phyloP scores from a whole-genome alignment of 768 basidiomycete species.

The Podaxis carcinomalis region DNA sequence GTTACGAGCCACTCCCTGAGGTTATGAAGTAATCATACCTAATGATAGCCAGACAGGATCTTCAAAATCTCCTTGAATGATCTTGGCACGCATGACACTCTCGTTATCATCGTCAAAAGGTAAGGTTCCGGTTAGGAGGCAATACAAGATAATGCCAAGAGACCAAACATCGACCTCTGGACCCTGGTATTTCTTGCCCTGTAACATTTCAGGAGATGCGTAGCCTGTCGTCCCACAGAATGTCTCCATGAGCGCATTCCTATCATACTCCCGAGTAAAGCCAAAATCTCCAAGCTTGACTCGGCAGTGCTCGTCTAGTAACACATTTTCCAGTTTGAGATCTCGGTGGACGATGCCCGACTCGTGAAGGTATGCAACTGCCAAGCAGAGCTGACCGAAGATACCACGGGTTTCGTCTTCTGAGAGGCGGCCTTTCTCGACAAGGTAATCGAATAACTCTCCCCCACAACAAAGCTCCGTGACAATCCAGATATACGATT shows the following conservation, averaged over 20 bases:
- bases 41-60: slow-evolving; percentile 89
- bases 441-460: slow-evolving; percentile 97
- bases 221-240: slow-evolving; percentile 95
- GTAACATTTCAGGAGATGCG: slow-evolving; percentile 89
- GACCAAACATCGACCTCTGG: slow-evolving; percentile 99
- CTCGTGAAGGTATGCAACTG: slow-evolving; percentile 88
- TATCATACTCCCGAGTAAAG: slow-evolving; percentile 89
- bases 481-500: slow-evolving; percentile 93
- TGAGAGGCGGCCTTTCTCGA: slow-evolving; percentile 84
- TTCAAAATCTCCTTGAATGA: slow-evolving; percentile 83
- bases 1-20: background rate
- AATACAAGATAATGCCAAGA: slow-evolving; percentile 87
- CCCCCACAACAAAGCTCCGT: slow-evolving; percentile 96
- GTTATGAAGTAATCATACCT: slow-evolving; percentile 42
- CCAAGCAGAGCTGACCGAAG: slow-evolving; percentile 96
- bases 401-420: slow-evolving; percentile 82
- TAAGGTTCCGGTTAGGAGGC: slow-evolving; percentile 81
- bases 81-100: slow-evolving; percentile 73
- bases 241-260: slow-evolving; percentile 77
- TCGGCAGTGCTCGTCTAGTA: slow-evolving; percentile 85
- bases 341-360: slow-evolving; percentile 96
- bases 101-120: slow-evolving; percentile 93
- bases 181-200: slow-evolving; percentile 85
- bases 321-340: slow-evolving; percentile 92
- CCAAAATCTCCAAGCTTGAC: slow-evolving; percentile 95